Evolutionary conservation across 805 yeast genomes (phyloP).

Genomic region (Starmerella apicola): DNA sequence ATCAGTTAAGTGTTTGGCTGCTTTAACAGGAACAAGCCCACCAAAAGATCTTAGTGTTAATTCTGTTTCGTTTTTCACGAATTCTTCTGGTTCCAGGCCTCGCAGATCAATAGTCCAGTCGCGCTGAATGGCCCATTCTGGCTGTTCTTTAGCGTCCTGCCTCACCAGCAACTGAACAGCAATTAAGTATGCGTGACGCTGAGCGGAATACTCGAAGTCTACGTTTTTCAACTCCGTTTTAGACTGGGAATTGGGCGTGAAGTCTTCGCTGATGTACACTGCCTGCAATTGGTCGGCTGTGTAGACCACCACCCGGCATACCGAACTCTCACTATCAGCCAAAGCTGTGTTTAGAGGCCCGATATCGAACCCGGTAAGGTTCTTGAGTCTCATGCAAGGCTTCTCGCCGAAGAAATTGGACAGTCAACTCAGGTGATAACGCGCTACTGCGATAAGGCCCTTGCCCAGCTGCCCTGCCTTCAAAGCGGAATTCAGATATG

Average conservation of each 20-base stretch:
- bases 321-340: neutral
- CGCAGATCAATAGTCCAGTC: conserved; percentile 14
- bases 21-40: conserved; percentile 1
- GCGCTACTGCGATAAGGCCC: too few species aligned
- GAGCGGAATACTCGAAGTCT: conserved; percentile 2
- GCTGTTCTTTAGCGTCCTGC: too few species aligned
- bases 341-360: too few species aligned
- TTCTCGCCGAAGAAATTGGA: too few species aligned
- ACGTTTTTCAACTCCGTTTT: conserved; percentile 2
- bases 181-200: conserved; percentile 6
- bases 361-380: conserved; percentile 2
- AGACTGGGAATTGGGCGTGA: neutral
- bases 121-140: conserved; percentile 2
- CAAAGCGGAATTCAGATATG: too few species aligned
- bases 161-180: conserved; percentile 11
- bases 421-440: too few species aligned
- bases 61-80: neutral
- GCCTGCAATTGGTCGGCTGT: conserved; percentile 13
- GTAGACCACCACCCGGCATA: conserved; percentile 12
- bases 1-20: too few species aligned
- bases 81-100: neutral
- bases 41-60: neutral
- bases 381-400: conserved; percentile 4
- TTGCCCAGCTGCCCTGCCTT: too few species aligned
- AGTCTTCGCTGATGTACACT: conserved; percentile 15